Conservation (phyloP, 331 rosid genomes). For the Arachis monticola region DNA sequence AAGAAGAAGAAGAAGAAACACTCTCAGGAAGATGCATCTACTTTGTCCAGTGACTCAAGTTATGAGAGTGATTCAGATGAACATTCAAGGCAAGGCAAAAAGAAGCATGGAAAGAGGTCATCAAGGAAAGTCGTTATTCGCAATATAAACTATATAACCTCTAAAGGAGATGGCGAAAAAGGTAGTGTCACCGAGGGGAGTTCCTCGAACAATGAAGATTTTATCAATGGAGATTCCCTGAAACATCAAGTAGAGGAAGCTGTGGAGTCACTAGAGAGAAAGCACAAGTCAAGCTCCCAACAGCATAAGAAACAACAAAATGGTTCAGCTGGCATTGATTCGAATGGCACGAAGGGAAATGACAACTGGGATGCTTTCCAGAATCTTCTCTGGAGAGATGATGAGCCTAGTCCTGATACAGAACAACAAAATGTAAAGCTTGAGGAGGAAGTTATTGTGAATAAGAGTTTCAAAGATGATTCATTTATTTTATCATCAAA, state of each 20-base stretch:
- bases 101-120: constrained; percentile 73
- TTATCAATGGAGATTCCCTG: constrained; percentile 71
- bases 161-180: constrained; percentile 76
- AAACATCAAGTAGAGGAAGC: constrained; percentile 91
- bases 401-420: constrained; percentile 50
- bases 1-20: constrained; percentile 68
- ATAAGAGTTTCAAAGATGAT: constrained; percentile 59
- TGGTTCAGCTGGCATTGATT: constrained; percentile 48
- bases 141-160: constrained; percentile 91
- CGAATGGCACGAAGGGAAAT: constrained; percentile 51
- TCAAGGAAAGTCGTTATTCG: constrained; percentile 94
- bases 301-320: constrained; percentile 63
- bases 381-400: constrained; percentile 81
- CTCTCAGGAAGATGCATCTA: constrained; percentile 67
- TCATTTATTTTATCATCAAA: constrained; percentile 60
- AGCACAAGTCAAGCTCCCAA: constrained; percentile 61
- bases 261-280: constrained; percentile 79
- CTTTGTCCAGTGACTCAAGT: constrained; percentile 62
- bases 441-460: constrained; percentile 54
- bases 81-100: constrained; percentile 51
- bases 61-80: constrained; percentile 65
- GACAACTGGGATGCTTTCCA: constrained; percentile 91
- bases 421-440: constrained; percentile 47
- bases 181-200: constrained; percentile 68
- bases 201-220: constrained; percentile 68